These are phyloP conservation scores for Linum trigynum DNA, from an alignment of 345 rosid species.

Conservation along the genomic window DNA sequence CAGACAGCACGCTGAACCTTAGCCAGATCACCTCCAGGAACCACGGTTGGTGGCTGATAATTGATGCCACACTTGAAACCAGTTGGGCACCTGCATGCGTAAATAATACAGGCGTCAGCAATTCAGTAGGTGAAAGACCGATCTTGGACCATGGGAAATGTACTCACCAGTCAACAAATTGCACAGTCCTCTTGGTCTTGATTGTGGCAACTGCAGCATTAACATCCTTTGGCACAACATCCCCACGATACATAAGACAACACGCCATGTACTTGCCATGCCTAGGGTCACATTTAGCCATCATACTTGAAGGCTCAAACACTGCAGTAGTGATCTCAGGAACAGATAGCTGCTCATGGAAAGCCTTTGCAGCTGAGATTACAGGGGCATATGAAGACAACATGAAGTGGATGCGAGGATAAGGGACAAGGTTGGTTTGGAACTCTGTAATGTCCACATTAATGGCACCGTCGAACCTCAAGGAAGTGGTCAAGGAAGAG, in stretches of 20 bases:
- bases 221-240: conserved; percentile 73
- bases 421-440: conserved; percentile 76
- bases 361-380: conserved; percentile 73
- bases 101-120: neutral
- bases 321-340: conserved; percentile 72
- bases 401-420: conserved; percentile 84
- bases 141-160: neutral
- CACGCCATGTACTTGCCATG: conserved; percentile 88
- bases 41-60: conserved; percentile 78
- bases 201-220: conserved; percentile 66
- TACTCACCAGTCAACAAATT: conserved; percentile 77
- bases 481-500: conserved; percentile 67
- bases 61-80: conserved; percentile 83
- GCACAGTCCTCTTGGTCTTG: conserved; percentile 70
- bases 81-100: conserved; percentile 57
- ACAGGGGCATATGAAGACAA: conserved; percentile 77
- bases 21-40: conserved; percentile 68
- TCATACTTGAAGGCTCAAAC: conserved; percentile 76
- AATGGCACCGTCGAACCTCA: conserved; percentile 80
- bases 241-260: conserved; percentile 80
- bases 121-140: neutral
- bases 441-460: conserved; percentile 76
- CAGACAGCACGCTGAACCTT: conserved; percentile 76
- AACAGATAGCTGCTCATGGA: conserved; percentile 66
- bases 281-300: conserved; percentile 87